These are phyloP conservation scores for Cyberlindnera americana DNA, from an alignment of 805 yeast genomes.

Conservation along the genomic window DNA sequence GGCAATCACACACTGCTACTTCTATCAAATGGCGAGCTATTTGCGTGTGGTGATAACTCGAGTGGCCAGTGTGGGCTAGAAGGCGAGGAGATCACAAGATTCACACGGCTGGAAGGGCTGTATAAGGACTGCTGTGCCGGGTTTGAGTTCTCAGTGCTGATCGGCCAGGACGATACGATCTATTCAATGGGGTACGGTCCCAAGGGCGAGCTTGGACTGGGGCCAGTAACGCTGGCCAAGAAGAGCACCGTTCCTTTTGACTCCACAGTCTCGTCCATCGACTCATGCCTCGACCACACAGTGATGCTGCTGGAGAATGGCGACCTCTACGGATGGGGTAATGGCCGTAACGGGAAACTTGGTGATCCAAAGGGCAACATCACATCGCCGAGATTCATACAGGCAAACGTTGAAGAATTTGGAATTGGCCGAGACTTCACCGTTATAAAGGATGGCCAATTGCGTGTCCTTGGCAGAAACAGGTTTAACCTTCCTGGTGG, in stretches of 20 bases:
- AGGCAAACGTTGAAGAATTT: background rate
- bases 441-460: slow-evolving; percentile 27
- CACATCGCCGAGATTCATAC: slow-evolving; percentile 14
- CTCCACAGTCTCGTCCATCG: slow-evolving; percentile 15
- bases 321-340: slow-evolving; percentile 63
- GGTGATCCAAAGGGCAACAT: slow-evolving; percentile 24
- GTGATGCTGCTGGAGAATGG: slow-evolving; percentile 40
- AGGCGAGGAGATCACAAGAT: slow-evolving; percentile 10
- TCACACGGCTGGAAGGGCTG: slow-evolving; percentile 20
- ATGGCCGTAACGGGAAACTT: slow-evolving; percentile 56
- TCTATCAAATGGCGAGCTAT: slow-evolving; percentile 48
- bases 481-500: slow-evolving; percentile 18
- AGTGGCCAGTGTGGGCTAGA: slow-evolving; percentile 52
- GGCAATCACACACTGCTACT: slow-evolving; percentile 82
- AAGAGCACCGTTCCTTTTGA: slow-evolving; percentile 10
- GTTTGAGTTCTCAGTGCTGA: slow-evolving; percentile 69
- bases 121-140: slow-evolving; percentile 64
- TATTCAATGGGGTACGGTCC: slow-evolving; percentile 60
- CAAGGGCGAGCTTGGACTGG: slow-evolving; percentile 73
- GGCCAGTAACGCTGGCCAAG: slow-evolving; percentile 14
- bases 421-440: slow-evolving; percentile 60
- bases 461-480: slow-evolving; percentile 36
- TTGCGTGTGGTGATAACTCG: slow-evolving; percentile 56
- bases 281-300: slow-evolving; percentile 45
- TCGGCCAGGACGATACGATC: slow-evolving; percentile 38